Base-by-base conservation (phyloP, 2,329 filamentous ascomycete genomes). In the Cryphonectria naterciae region DNA sequence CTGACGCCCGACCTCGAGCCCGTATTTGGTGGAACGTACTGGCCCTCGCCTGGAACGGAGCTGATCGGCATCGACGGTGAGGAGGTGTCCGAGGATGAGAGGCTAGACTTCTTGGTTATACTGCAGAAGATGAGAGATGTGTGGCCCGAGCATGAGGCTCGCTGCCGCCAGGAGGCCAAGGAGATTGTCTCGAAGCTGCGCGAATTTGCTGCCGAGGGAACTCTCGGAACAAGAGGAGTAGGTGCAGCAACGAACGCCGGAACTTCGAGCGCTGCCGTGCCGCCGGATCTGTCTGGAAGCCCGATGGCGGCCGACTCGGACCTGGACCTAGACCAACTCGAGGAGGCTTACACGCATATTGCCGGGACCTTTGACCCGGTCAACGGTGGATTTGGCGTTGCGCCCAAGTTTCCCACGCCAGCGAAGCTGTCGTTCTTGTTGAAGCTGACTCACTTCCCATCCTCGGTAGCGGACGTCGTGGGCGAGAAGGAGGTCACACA, bases 21-120 rank as follows among this genome's bases (percentile, higher is more conserved):
- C 0, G 92, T 99, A 13, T 98, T 98, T 81, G 96, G 96, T 52
- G 95, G 95, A 35, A 98, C 95, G 11, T 98, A 98, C 81, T 98
- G 94, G 93, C 94, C 95, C 4, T 93, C 93, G 0, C 93, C 94
- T 0, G 91, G 89, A 65, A 88, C 89, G 5, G 83, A 84, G 32
- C 78, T 80, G 35, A 77, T 84, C 80, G 72, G 82, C 77, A 78
- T 77, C 65, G 78, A 80, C 46, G 81, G 82, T 35, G 84, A 84
- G 22, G 81, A 84, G 5, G 69, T 73, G 11, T 66, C 72, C 10
- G 85, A 85, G 15, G 83, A 87, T 5, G 89, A 89, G 62, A 88
- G 91, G 5, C 86, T 93, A n/a, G 91, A 93, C 58, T 97, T 98
- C 76, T 84, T 97, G 56, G 89, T 91, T 28, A 94, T 98, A 46